A percentile compares a stretch with the other conserved stretches of the same genome.
phyloP scores from a whole-genome alignment of 768 basidiomycete genomes.

The Hygrophorus pudorinus region DNA sequence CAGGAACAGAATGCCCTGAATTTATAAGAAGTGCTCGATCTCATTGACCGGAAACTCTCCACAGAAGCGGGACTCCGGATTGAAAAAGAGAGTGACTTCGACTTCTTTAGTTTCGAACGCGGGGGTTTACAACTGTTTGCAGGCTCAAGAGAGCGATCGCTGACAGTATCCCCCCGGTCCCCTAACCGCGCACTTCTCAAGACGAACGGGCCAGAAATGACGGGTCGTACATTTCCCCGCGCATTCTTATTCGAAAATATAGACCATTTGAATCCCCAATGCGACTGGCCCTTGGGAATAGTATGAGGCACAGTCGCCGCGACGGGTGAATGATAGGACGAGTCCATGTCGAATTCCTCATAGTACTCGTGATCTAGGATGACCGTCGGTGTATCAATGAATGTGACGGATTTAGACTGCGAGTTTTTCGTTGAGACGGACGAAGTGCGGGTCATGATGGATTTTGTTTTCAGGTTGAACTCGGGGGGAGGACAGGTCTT shows the following conservation, averaged over 20 bases:
- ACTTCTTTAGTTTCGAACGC: neutral
- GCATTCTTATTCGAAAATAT: conserved; percentile 13
- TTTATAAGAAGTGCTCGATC: neutral
- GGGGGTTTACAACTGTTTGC: neutral
- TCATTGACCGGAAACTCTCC: conserved; percentile 2
- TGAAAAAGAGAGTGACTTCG: neutral
- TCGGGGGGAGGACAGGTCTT: neutral
- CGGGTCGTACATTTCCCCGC: conserved; percentile 17
- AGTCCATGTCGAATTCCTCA: conserved; percentile 6
- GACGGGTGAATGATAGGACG: neutral
- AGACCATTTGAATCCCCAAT: conserved; percentile 22
- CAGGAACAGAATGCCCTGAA: neutral
- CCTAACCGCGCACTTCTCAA: conserved; percentile 20
- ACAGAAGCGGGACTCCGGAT: neutral
- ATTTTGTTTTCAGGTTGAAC: conserved; percentile 23
- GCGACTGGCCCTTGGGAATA: neutral
- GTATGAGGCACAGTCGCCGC: neutral
- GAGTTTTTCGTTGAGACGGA: conserved; percentile 25
- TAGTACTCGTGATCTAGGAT: conserved; percentile 5
- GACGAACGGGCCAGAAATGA: conserved; percentile 37
- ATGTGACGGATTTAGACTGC: conserved; percentile 52
- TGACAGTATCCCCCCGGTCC: neutral
- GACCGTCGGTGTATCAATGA: conserved; percentile 55
- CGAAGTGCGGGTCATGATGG: conserved; percentile 36
- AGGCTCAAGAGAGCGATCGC: neutral